Conservation (phyloP, 2,329 filamentous ascomycete genomes). For the Lachnellula arida region DNA sequence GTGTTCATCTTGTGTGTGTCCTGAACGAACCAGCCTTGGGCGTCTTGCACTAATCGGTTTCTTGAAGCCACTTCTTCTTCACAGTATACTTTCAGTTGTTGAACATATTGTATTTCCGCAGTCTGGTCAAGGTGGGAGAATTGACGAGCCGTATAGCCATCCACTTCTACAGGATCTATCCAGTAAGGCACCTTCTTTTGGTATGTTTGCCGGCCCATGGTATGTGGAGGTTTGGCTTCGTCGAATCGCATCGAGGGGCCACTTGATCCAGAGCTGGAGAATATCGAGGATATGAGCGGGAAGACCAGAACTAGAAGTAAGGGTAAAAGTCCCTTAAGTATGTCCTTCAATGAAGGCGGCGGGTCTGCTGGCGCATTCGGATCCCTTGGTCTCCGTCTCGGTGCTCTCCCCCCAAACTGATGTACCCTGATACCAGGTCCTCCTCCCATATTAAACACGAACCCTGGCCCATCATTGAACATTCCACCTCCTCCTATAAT, state of each 20-base stretch:
- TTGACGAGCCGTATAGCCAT: constrained; percentile 63
- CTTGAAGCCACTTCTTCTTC: constrained; percentile 61
- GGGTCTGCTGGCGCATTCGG: constrained; percentile 48
- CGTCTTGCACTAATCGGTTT: constrained; percentile 56
- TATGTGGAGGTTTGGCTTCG: constrained; percentile 63
- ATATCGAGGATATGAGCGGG: constrained; percentile 75
- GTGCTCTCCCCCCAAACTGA: constrained; percentile 81
- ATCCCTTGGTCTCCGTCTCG: constrained; percentile 70
- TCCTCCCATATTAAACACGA: constrained; percentile 92
- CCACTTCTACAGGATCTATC: constrained; percentile 73
- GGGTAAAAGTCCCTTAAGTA: constrained; percentile 73
- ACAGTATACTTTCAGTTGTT: constrained; percentile 64
- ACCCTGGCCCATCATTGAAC: constrained; percentile 77
- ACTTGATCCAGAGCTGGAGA: constrained; percentile 52
- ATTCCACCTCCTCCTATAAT: constrained; percentile 37
- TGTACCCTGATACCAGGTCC: constrained; percentile 91
- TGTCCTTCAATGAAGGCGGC: constrained; percentile 44
- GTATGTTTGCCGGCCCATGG: constrained; percentile 65
- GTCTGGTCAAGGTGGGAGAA: constrained; percentile 69
- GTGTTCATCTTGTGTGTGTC: constrained; percentile 54
- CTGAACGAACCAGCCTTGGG: constrained; percentile 65
- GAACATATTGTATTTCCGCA: constrained; percentile 71
- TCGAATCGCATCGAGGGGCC: constrained; percentile 76
- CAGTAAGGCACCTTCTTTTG: constrained; percentile 77
- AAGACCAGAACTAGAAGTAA: constrained; percentile 86